Evolutionary conservation across 2,329 filamentous ascomycete genomes (phyloP), one percentile per base, ranked within the genome.

Genomic region (Pleomassaria siparia): DNA sequence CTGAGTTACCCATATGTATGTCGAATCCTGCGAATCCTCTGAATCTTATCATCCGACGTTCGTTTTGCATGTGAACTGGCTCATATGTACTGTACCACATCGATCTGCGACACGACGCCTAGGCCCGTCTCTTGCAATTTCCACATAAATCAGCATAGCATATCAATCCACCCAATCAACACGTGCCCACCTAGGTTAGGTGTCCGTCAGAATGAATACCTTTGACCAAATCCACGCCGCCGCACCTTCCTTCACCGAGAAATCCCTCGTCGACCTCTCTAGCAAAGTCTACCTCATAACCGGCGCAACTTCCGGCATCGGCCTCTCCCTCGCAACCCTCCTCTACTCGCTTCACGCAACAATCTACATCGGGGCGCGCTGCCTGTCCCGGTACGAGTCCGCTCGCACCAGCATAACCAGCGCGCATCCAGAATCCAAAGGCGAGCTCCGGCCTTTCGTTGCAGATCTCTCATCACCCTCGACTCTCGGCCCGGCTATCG

Each of bases 261-360:
- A 68, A 36, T 66, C 73, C 36, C 64, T 78, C n/a, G 63, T 70
- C 6, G 69, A 76, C 50, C 72, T 77, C 46, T 56, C 63, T 13
- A 72, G 66, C 16, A 52, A 71, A 67, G 62, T 80, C 28, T 75
- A 73, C 64, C 70, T 83, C 52, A 73, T 83, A 21, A 82, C 67
- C 2, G 74, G 75, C 16, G 74, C 71, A 28, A 67, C 72, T 32
- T 58, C 72, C 1, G 72, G 72, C 39, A 67, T 80, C 13, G 79
- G 79, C 15, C 72, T 75, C 36, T 74, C 79, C 49, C 70, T 83
- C 16, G 70, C 70, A 35, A 73, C 72, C 39, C 74, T 83, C 11
- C 71, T 84, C 25, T 84, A 83, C 63, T 59, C 62, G 28, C 73
- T 73, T 24, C 76, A 80, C 45, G 80, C 74, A 22, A 80, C 70